Evolutionary conservation across 306 rosid genomes (phyloP).

Genomic region (Cajanus cajan): DNA sequence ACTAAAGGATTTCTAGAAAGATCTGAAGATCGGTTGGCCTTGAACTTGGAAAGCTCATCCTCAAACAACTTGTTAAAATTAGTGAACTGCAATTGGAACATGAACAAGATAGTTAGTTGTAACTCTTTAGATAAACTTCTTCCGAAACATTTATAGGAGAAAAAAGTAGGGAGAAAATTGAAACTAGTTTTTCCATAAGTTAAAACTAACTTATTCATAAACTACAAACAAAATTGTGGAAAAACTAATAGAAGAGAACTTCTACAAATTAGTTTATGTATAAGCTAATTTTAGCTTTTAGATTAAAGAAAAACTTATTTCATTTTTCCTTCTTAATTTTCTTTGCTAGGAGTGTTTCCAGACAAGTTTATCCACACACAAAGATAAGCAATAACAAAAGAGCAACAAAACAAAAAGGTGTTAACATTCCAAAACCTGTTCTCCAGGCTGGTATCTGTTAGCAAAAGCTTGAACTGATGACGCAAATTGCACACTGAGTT

Average conservation of each 20-base stretch:
- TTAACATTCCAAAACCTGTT: conserved; percentile 50
- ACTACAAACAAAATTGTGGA: too few species aligned
- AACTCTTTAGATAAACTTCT: neutral
- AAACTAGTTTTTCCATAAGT: too few species aligned
- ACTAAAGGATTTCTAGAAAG: conserved; percentile 41
- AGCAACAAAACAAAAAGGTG: conserved; percentile 18
- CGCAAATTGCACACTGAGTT: conserved; percentile 54
- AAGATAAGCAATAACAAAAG: neutral
- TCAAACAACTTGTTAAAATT: conserved; percentile 68
- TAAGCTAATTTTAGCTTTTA: too few species aligned
- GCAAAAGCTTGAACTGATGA: conserved; percentile 61
- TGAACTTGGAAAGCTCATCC: conserved; percentile 51
- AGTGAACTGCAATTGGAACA: conserved; percentile 47
- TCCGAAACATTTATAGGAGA: too few species aligned
- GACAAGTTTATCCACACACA: neutral
- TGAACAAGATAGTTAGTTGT: conserved; percentile 23
- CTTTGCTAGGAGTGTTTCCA: too few species aligned
- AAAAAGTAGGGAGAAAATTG: too few species aligned
- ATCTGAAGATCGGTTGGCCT: conserved; percentile 47
- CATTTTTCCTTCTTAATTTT: too few species aligned
- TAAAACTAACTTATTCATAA: too few species aligned
- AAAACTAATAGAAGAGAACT: too few species aligned
- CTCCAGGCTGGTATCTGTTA: conserved; percentile 56
- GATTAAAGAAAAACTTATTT: too few species aligned
- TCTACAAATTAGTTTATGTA: too few species aligned